These are phyloP conservation scores for Aristolochia fimbriata DNA, from an alignment of 164 flowering plant species.

Conservation along the genomic window DNA sequence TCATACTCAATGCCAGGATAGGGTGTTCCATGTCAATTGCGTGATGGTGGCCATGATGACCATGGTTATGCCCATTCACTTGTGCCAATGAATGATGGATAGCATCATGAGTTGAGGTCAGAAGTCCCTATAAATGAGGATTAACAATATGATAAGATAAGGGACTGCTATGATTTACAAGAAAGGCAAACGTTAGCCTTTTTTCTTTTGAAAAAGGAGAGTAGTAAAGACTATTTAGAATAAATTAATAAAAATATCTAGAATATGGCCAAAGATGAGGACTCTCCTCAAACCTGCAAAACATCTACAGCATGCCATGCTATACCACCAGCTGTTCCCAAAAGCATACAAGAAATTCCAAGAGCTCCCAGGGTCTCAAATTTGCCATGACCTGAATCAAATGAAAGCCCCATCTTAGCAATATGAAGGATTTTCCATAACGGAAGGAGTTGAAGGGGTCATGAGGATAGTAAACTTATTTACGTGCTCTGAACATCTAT, in stretches of 20 bases:
- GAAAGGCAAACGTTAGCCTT: too few species aligned
- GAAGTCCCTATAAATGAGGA: slow-evolving; percentile 40
- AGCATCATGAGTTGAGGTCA: slow-evolving; percentile 47
- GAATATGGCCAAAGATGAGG: too few species aligned
- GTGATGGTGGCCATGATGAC: slow-evolving; percentile 64
- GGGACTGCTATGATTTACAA: too few species aligned
- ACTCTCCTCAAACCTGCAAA: slow-evolving; percentile 36
- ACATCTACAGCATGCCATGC: slow-evolving; percentile 89
- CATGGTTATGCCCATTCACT: slow-evolving; percentile 36
- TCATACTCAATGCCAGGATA: slow-evolving; percentile 74
- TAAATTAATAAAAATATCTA: neutral
- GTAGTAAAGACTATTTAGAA: neutral
- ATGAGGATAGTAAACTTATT: too few species aligned
- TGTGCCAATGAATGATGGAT: slow-evolving; percentile 33
- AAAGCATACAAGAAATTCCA: slow-evolving; percentile 88
- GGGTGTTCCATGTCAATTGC: slow-evolving; percentile 89
- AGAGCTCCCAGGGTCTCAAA: slow-evolving; percentile 96
- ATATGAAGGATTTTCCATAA: neutral
- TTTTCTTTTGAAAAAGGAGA: neutral
- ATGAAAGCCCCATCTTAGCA: slow-evolving; percentile 1
- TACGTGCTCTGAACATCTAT: too few species aligned
- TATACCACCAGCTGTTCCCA: slow-evolving; percentile 87
- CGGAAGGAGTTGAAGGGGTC: too few species aligned
- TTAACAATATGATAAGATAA: too few species aligned
- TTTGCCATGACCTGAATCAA: slow-evolving; percentile 89